These are phyloP conservation scores for Gaultheria prostrata DNA, from an alignment of 148 eudicot species.

Conservation along the genomic window DNA sequence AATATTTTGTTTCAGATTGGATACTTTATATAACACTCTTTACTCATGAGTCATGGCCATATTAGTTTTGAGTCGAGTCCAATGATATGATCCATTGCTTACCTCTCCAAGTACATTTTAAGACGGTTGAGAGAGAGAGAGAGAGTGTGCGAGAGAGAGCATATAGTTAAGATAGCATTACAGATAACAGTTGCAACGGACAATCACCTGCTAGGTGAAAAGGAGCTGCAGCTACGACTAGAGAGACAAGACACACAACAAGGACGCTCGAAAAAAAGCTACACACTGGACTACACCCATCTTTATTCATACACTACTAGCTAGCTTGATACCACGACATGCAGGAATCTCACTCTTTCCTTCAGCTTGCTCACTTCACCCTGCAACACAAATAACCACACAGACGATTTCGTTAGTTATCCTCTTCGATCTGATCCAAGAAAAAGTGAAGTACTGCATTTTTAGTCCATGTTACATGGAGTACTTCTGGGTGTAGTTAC, in stretches of 20 bases:
- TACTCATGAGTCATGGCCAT: background rate
- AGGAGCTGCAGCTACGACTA: background rate
- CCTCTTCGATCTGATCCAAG: background rate
- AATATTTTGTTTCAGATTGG: background rate
- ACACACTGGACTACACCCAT: background rate
- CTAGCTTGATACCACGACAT: background rate
- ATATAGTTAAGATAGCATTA: background rate
- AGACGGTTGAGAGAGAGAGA: background rate
- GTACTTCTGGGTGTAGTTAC: too few relatives aligned
- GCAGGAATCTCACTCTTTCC: background rate
- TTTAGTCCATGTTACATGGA: too few relatives aligned
- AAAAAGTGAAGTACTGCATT: too few relatives aligned
- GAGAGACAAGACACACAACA: background rate
- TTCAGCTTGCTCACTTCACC: background rate
- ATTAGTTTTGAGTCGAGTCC: too few relatives aligned
- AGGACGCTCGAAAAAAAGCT: background rate
- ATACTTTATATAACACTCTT: background rate
- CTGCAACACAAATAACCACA: conserved; percentile 5
- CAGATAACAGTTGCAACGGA: background rate
- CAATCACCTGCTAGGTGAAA: background rate
- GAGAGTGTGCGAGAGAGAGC: conserved; percentile 1
- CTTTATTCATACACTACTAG: background rate
- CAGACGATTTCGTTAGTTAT: background rate
- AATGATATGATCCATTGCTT: background rate
- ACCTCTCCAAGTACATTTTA: background rate